Base-by-base conservation (phyloP, 495 filamentous ascomycete genomes). In the Xylaria flabelliformis region DNA sequence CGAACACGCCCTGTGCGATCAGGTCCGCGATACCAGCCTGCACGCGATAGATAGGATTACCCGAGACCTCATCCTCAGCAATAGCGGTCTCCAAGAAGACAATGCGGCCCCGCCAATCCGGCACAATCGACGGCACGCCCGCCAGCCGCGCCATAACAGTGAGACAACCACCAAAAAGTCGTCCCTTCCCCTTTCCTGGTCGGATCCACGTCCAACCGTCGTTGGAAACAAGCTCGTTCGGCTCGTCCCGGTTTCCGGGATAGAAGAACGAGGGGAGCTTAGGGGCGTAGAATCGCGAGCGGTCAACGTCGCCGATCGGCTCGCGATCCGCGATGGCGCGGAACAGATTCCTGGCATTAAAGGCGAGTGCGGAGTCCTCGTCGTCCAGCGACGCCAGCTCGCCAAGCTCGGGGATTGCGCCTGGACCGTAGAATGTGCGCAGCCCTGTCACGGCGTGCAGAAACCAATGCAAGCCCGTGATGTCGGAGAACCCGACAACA, bases 371-470 rank as follows among this genome's bases (percentile, higher is more conserved):
- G 1, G 64, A 58, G 34, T 46, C 56, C 50, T 72, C 61, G 21
- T 77, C 72, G 62, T 75, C 73, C 42, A 73, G 4, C 17, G 61
- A 72, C 46, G 39, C n/a, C n/a, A 72, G 53, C 8, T 72, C 74
- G 48, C 74, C 80, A 13, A 80, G 75, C 69, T 79, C 77, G 24
- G 75, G 72, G 19, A 83, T 69, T 12, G 71, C 74, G 12, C 73
- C 72, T 0, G 82, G 80, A 0, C 81, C 80, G 67, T 80, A 80
- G 68, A 82, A 82, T n/a, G 79, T 79, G n/a, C 77, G 76, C 13
- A 83, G 72, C 15, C 80, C 79, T 6, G 74, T 67, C 42, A 66
- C n/a, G 13, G 76, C 72, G 62, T 75, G 72, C 42, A 82, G 70
- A 39, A 81, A 78, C 73, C 79, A 79, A 63, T 80, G 76, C 17